Evolutionary conservation across 225 moss, liverwort and hornwort genomes (phyloP).

Genomic region (Straminergon stramineum): DNA sequence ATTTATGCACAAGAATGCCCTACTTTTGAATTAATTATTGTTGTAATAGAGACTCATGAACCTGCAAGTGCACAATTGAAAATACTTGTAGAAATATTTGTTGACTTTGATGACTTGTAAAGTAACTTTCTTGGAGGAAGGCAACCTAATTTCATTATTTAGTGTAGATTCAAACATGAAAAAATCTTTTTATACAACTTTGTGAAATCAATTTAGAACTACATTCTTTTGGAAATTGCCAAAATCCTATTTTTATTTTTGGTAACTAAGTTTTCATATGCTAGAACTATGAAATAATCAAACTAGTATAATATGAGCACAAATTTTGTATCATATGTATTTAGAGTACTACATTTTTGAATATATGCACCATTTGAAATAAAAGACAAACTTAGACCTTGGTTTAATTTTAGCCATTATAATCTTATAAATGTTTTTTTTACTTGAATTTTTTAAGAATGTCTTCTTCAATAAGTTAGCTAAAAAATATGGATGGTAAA

Average conservation of each 20-base stretch:
- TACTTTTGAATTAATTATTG: no score
- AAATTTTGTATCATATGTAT: not conserved
- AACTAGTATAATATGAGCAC: fast-evolving
- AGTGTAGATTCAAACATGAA: not conserved
- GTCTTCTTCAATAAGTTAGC: not conserved
- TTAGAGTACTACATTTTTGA: fast-evolving
- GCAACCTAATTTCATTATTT: no score
- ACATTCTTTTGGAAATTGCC: not conserved
- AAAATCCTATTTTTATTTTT: not conserved
- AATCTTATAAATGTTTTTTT: not conserved
- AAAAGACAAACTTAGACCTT: fast-evolving
- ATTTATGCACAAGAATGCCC: no score
- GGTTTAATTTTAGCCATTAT: not conserved
- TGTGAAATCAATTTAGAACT: not conserved
- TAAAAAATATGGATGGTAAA: not conserved
- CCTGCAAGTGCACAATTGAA: no score
- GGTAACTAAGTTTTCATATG: fast-evolving
- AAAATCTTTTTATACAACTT: fast-evolving
- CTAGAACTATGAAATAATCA: not conserved
- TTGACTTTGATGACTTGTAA: no score
- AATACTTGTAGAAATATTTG: no score
- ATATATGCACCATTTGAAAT: not conserved
- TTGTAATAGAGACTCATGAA: no score
- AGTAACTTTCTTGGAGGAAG: no score
- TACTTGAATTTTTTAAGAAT: fast-evolving